Percentiles rank a stretch among this genome's conserved stretches.
phyloP scores from a whole-genome alignment of 176 grass and related monocot species.

The Oryza longistaminata region DNA sequence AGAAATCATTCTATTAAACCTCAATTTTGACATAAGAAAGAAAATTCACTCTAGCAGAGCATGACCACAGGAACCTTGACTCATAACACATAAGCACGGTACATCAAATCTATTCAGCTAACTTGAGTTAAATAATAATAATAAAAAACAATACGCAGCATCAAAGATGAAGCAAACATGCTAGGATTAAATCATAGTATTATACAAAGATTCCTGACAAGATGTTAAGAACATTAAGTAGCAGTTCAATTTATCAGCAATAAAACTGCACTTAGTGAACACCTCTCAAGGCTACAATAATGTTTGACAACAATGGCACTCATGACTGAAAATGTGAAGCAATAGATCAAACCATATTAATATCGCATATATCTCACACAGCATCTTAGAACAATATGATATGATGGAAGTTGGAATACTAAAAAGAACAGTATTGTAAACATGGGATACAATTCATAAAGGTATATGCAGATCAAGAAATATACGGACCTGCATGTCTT shows the following conservation, averaged over 20 bases:
- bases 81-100: constrained; percentile 30
- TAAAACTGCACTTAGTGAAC: constrained; percentile 29
- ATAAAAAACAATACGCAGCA: constrained; percentile 31
- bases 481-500: constrained; percentile 88
- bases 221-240: constrained; percentile 2
- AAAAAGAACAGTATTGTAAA: constrained; percentile 6
- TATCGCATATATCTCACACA: neutral
- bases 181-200: constrained; percentile 16
- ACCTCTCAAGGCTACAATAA: constrained; percentile 19
- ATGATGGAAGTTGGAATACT: neutral
- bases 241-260: constrained; percentile 1
- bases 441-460: constrained; percentile 29
- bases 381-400: constrained; percentile 13
- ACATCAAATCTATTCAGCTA: constrained; percentile 23
- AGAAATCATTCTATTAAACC: constrained; percentile 26
- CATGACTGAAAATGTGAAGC: constrained; percentile 24
- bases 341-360: constrained; percentile 18
- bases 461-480: constrained; percentile 44
- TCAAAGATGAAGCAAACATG: constrained; percentile 25
- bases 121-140: constrained; percentile 1
- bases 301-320: neutral
- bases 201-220: neutral
- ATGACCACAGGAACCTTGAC: constrained; percentile 18
- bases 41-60: constrained; percentile 19
- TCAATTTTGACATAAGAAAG: constrained; percentile 26